A percentile compares a stretch with the other conserved stretches of the same genome.
These are phyloP conservation scores for Baudoinia panamericana DNA, from an alignment of 495 filamentous ascomycete species.

Conservation along the genomic window DNA sequence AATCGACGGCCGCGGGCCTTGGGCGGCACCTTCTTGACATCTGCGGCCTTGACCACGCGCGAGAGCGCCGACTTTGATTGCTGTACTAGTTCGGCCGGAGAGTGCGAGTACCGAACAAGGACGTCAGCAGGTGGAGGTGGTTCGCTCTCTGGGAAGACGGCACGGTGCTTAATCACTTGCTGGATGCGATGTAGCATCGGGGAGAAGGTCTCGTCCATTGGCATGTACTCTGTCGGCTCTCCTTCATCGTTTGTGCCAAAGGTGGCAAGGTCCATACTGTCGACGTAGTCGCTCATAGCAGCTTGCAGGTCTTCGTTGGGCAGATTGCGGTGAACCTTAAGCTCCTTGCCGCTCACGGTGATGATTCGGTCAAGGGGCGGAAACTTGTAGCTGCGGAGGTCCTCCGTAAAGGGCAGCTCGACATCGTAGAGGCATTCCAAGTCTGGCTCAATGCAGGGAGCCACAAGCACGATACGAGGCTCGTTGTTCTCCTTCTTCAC, in stretches of 20 bases:
- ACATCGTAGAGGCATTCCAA: slow-evolving; percentile 84
- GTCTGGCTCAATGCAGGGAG: slow-evolving; percentile 65
- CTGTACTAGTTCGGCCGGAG: slow-evolving; percentile 51
- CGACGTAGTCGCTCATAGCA: slow-evolving; percentile 83
- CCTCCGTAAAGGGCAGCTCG: slow-evolving; percentile 88
- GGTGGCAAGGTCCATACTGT: slow-evolving; percentile 76
- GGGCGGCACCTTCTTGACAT: slow-evolving; percentile 87
- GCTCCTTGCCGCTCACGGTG: slow-evolving; percentile 73
- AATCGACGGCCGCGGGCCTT: slow-evolving; percentile 44
- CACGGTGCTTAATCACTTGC: slow-evolving; percentile 69
- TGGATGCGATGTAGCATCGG: slow-evolving; percentile 84
- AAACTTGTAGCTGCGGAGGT: slow-evolving; percentile 77
- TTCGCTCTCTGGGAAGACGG: slow-evolving; percentile 56
- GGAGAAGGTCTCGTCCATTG: slow-evolving; percentile 76
- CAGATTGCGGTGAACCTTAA: slow-evolving; percentile 76
- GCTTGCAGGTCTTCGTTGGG: slow-evolving; percentile 58
- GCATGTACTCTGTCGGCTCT: slow-evolving; percentile 57
- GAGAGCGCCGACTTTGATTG: slow-evolving; percentile 43
- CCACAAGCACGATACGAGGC: slow-evolving; percentile 68
- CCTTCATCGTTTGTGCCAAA: slow-evolving; percentile 57
- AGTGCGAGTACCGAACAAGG: slow-evolving; percentile 60
- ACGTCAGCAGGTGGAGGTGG: slow-evolving; percentile 54
- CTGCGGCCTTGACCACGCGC: slow-evolving; percentile 51
- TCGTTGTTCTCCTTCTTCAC: slow-evolving; percentile 68
- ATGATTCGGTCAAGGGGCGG: slow-evolving; percentile 79